Evolutionary conservation across 2,329 filamentous ascomycete genomes (phyloP), one percentile per base, ranked within the genome.

Genomic region (Scopulariopsis brevicaulis): DNA sequence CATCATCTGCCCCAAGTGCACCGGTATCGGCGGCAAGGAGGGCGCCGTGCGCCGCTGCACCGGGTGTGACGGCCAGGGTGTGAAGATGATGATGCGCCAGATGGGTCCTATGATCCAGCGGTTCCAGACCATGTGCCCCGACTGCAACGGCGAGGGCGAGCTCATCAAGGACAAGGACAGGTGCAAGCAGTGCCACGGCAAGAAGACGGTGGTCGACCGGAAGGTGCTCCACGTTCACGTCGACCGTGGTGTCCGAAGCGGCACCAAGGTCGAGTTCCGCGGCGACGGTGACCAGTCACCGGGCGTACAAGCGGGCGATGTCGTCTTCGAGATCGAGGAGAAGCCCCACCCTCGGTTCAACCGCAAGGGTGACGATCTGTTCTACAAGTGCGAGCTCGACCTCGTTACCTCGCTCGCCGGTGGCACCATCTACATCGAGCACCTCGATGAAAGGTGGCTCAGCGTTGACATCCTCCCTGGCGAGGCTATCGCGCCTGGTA

Each of bases 51-150:
- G 92, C 78, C 89, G 88, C 68, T 99, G 94, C 75, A 70, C 83
- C 48, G 89, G 90, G 68, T 99, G 94, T 73, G 90, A 96, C 67
- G 94, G 94, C 64, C 84, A 88, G 63, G 94, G 94, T 74, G 96
- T 96, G 89, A 97, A 97, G 87, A 96, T 90, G 48, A 97, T 99
- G 93, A 96, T 99, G 94, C 89, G 95, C 71, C 94, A 99, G 77
- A 97, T 99, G 92, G 94, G 94, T 56, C 94, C 94, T 60, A 99
- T 99, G 94, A 97, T 99, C 66, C 95, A 99, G 78, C 90, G 94
- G 59, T 99, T 99, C 85, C 94, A 99, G 81, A 97, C 93, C 34
- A 92, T 96, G 66, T 99, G 94, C 82, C 89, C 92, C 32, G 95
- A 99, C 76, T 99, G 94, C 73, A 93, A 94, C 66, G 95, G 95